A percentile compares a stretch with the other conserved stretches of the same genome.
These are phyloP conservation scores for Neonectria neomacrospora DNA, from an alignment of 2,329 filamentous ascomycete genomes.

Conservation along the genomic window DNA sequence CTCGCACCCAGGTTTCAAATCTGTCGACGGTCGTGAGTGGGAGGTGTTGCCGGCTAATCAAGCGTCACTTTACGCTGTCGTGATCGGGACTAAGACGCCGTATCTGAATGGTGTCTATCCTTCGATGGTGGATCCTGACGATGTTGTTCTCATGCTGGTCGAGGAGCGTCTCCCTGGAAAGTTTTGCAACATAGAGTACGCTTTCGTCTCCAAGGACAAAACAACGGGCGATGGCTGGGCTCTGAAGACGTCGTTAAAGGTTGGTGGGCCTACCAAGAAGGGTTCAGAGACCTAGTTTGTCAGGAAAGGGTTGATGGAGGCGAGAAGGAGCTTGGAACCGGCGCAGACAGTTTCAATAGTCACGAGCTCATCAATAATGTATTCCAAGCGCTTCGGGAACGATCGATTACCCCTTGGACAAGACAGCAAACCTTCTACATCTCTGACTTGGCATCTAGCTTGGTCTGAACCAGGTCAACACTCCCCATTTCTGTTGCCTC, in stretches of 20 bases:
- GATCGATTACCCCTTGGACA: neutral
- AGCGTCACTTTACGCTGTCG: neutral
- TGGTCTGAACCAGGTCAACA: neutral
- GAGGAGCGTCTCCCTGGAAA: neutral
- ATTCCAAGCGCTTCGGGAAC: neutral
- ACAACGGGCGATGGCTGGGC: neutral
- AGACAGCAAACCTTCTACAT: neutral
- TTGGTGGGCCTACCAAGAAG: neutral
- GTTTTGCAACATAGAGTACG: neutral
- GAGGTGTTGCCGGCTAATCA: neutral
- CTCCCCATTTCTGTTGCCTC: neutral
- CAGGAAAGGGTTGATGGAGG: neutral
- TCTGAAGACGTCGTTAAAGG: neutral
- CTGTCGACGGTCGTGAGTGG: neutral
- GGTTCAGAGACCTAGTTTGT: neutral
- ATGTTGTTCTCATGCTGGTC: neutral
- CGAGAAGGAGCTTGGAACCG: neutral
- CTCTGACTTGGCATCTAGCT: slow-evolving; percentile 4
- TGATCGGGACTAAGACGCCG: neutral
- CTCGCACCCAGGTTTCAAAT: neutral
- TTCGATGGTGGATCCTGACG: neutral
- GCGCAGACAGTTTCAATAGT: too few relatives aligned
- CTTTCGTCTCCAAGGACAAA: neutral
- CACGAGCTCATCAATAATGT: neutral
- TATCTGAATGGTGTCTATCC: neutral